phyloP scores from a whole-genome alignment of 768 basidiomycete species.

The Crepidotus variabilis region DNA sequence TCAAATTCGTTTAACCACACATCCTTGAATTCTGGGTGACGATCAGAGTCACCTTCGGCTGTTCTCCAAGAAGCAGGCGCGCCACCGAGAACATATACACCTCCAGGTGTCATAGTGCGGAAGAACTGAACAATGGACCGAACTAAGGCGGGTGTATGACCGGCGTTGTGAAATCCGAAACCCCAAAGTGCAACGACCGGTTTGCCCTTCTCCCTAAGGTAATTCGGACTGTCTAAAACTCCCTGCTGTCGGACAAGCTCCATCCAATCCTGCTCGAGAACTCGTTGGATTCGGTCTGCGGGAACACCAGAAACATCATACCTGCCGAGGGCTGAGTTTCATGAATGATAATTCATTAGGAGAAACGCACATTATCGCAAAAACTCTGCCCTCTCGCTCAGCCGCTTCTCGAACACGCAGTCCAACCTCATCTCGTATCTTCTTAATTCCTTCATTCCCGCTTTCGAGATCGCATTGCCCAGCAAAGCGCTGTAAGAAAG shows the following conservation, averaged over 20 bases:
- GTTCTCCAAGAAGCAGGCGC: conserved; percentile 75
- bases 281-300: conserved; percentile 58
- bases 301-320: conserved; percentile 83
- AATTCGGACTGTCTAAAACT: conserved; percentile 68
- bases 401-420: conserved; percentile 71
- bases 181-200: conserved; percentile 79
- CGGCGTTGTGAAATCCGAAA: conserved; percentile 60
- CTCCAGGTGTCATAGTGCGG: conserved; percentile 61
- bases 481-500: conserved; percentile 76
- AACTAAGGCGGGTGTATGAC: conserved; percentile 61
- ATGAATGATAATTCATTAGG: not conserved
- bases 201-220: conserved; percentile 64
- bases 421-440: conserved; percentile 71
- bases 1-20: conserved; percentile 79
- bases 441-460: conserved; percentile 51
- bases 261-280: conserved; percentile 70
- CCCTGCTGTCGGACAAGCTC: conserved; percentile 63
- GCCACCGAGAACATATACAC: conserved; percentile 72
- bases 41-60: conserved; percentile 64
- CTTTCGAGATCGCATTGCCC: conserved; percentile 59
- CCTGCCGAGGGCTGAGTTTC: conserved; percentile 36
- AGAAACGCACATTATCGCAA: conserved; percentile 71
- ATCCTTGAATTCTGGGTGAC: conserved; percentile 57
- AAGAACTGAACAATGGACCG: conserved; percentile 54
- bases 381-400: conserved; percentile 77